A percentile compares a stretch with the other conserved stretches of the same genome.
phyloP scores from a whole-genome alignment of 2,329 filamentous ascomycete genomes.

The Hymenoscyphus fructigenus region DNA sequence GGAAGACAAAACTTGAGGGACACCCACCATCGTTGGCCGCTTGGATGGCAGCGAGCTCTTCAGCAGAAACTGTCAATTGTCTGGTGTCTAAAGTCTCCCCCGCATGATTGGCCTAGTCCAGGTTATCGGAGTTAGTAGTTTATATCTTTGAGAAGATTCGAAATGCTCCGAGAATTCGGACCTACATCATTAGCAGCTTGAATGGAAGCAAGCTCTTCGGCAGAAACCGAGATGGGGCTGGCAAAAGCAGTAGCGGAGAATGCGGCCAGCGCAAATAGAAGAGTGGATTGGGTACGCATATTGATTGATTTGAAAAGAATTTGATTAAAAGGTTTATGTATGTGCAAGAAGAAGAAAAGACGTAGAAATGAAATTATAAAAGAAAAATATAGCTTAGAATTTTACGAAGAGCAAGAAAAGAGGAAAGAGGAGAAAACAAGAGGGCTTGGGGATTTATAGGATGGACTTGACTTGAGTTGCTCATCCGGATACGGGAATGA shows the following conservation, averaged over 20 bases:
- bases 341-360: neutral
- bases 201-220: neutral
- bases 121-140: no score
- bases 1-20: no score
- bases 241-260: conserved; percentile 14
- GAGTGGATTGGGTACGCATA: conserved; percentile 21
- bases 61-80: no score
- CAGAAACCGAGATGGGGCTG: conserved; percentile 3
- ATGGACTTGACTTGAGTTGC: neutral
- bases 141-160: no score
- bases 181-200: neutral
- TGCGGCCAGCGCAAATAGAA: conserved; percentile 23
- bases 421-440: neutral
- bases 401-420: conserved; percentile 3
- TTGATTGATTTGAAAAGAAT: conserved; percentile 4
- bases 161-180: no score
- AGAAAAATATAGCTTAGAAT: conserved; percentile 2
- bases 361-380: neutral
- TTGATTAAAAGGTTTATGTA: neutral
- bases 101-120: no score
- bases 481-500: neutral
- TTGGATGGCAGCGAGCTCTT: no score
- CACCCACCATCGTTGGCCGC: no score
- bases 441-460: neutral
- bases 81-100: no score